A percentile compares a stretch with the other conserved stretches of the same genome.
Evolutionary conservation across 257 asterid genomes (phyloP).

Genomic region (Nicotiana tomentosiformis): DNA sequence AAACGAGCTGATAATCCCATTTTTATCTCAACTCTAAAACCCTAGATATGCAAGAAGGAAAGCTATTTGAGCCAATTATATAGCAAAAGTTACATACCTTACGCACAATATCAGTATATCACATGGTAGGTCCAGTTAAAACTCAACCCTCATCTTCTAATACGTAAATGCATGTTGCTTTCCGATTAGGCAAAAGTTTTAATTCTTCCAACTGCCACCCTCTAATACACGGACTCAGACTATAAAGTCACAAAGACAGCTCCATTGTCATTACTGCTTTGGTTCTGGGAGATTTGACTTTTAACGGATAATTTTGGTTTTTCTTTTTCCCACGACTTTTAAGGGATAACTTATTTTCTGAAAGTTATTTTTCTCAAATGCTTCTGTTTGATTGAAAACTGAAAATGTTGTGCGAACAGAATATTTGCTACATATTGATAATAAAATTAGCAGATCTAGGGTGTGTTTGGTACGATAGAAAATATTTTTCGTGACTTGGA

Average conservation of each 20-base stretch:
- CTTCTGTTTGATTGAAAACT: no score
- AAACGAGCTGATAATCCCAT: constrained; percentile 7
- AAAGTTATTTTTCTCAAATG: no score
- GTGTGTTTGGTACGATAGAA: no score
- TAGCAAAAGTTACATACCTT: not conserved
- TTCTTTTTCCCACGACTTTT: not conserved
- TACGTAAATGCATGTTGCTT: not conserved
- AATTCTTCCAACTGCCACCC: constrained; percentile 2
- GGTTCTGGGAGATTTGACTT: not conserved
- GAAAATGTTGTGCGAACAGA: no score
- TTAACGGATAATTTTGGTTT: not conserved
- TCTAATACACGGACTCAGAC: not conserved
- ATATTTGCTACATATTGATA: no score
- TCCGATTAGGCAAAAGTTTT: not conserved
- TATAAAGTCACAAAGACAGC: not conserved
- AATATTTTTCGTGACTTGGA: no score
- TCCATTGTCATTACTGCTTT: not conserved
- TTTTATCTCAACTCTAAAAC: not conserved
- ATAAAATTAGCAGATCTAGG: no score
- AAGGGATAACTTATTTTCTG: no score
- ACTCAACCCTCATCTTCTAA: not conserved
- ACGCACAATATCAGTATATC: not conserved
- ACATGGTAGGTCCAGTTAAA: constrained; percentile 9
- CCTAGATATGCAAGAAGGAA: not conserved
- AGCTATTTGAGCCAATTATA: not conserved